Conservation (phyloP, 768 basidiomycete species). For the Termitomyces titanicus region DNA sequence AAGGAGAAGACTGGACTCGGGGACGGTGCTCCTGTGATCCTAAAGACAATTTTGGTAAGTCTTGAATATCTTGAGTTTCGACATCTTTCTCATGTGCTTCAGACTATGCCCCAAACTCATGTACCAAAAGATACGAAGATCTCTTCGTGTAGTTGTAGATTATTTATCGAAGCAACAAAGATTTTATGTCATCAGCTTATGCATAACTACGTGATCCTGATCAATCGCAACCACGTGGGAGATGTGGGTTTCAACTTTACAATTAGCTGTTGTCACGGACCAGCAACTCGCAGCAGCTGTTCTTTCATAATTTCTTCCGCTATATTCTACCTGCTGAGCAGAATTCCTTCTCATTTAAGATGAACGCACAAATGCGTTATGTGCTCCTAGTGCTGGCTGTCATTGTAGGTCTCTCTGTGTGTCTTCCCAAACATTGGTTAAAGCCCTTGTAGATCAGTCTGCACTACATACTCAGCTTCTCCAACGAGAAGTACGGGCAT, state of each 20-base stretch:
- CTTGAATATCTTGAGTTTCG: neutral
- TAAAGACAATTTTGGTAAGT: constrained; percentile 65
- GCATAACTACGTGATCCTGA: too few relatives aligned
- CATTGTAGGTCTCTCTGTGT: constrained; percentile 29
- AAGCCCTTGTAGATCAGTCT: constrained; percentile 38
- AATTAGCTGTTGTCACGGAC: too few relatives aligned
- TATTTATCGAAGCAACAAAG: neutral
- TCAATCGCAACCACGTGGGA: constrained; percentile 1
- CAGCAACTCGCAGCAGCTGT: too few relatives aligned
- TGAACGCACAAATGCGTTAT: constrained; percentile 59
- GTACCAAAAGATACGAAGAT: constrained; percentile 33
- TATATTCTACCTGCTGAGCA: constrained; percentile 6
- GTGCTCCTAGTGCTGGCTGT: constrained; percentile 46
- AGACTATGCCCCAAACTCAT: constrained; percentile 43
- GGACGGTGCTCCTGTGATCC: constrained; percentile 74
- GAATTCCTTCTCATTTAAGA: constrained; percentile 22
- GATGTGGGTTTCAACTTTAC: too few relatives aligned
- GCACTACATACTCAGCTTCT: constrained; percentile 64
- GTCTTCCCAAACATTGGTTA: neutral
- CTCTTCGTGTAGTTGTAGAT: constrained; percentile 25
- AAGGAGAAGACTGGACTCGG: constrained; percentile 48
- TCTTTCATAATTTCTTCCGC: too few relatives aligned
- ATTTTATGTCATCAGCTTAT: too few relatives aligned
- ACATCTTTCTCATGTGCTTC: neutral
- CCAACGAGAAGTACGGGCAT: constrained; percentile 60